Conservation (phyloP, 192 early-diverging fungal species). For the Backusella mclennaniae region DNA sequence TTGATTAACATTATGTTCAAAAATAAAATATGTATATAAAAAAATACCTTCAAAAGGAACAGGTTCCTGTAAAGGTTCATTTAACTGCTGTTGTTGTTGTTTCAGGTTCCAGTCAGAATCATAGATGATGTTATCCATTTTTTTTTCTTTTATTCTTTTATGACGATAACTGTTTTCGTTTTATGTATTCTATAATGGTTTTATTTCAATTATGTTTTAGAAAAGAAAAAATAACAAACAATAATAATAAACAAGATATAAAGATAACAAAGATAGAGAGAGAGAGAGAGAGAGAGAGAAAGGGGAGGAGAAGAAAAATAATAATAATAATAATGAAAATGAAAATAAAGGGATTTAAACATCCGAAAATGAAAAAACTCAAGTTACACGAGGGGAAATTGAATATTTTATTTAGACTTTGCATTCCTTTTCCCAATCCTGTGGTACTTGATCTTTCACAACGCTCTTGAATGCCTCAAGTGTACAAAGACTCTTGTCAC, state of each 20-base stretch:
- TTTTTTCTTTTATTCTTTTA: background rate
- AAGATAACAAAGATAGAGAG: background rate
- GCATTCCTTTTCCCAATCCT: slow-evolving; percentile 40
- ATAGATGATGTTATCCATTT: background rate
- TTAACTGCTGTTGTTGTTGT: slow-evolving; percentile 1
- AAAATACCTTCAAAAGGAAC: slow-evolving; percentile 38
- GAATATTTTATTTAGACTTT: slow-evolving; percentile 10
- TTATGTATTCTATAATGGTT: background rate
- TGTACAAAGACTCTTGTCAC: slow-evolving; percentile 37
- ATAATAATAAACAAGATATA: background rate
- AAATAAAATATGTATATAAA: background rate
- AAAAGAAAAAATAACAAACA: background rate
- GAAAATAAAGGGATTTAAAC: background rate
- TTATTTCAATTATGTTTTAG: background rate
- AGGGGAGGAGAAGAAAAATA: background rate
- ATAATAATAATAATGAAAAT: background rate
- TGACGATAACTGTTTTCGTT: background rate
- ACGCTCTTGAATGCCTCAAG: slow-evolving; percentile 34
- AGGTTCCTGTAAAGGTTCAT: slow-evolving; percentile 27
- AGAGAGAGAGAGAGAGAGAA: background rate
- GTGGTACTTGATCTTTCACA: slow-evolving; percentile 33
- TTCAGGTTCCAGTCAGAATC: slow-evolving; percentile 6
- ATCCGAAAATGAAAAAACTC: background rate
- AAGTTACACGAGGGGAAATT: slow-evolving; percentile 5
- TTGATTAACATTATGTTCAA: background rate